Conservation (phyloP, 192 early-diverging fungal species). For the Backusella luteola region DNA sequence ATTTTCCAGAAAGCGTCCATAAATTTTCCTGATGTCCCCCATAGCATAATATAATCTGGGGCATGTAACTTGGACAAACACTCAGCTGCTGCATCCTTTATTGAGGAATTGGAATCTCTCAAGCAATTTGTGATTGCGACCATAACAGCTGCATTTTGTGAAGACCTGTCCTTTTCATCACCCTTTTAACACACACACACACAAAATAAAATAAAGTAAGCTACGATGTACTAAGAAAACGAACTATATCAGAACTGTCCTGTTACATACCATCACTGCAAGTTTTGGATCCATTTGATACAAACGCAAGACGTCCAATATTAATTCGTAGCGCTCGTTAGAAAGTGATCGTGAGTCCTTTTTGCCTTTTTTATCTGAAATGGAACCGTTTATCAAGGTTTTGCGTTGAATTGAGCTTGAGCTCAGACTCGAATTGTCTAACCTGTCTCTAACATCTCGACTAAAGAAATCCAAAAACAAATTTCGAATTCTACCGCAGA, state of each 20-base stretch:
- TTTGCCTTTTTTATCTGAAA: slow-evolving; percentile 45
- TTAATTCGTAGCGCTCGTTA: slow-evolving; percentile 77
- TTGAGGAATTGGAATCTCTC: slow-evolving; percentile 63
- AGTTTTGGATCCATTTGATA: slow-evolving; percentile 73
- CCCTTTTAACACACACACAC: slow-evolving; percentile 34
- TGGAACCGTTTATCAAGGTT: slow-evolving; percentile 22
- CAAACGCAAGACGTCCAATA: slow-evolving; percentile 68
- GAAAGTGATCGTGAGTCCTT: slow-evolving; percentile 42
- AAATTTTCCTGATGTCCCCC: slow-evolving; percentile 71
- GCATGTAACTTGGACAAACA: slow-evolving; percentile 74
- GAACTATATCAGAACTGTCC: not conserved
- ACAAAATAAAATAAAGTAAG: not conserved
- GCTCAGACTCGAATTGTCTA: not conserved
- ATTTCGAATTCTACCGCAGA: slow-evolving; percentile 57
- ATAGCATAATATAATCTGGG: slow-evolving; percentile 65
- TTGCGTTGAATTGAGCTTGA: slow-evolving; percentile 22
- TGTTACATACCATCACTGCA: slow-evolving; percentile 58
- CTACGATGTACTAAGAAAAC: not conserved
- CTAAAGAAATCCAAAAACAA: slow-evolving; percentile 59
- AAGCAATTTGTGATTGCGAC: slow-evolving; percentile 70
- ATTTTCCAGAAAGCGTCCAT: slow-evolving; percentile 82
- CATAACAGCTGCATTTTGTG: slow-evolving; percentile 74
- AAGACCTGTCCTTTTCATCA: slow-evolving; percentile 56
- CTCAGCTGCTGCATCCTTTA: slow-evolving; percentile 68
- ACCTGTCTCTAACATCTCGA: slow-evolving; percentile 29